A percentile compares a stretch with the other conserved stretches of the same genome.
Conservation (phyloP, 1,284 basidiomycete genomes). For the Mixia osmundae region DNA sequence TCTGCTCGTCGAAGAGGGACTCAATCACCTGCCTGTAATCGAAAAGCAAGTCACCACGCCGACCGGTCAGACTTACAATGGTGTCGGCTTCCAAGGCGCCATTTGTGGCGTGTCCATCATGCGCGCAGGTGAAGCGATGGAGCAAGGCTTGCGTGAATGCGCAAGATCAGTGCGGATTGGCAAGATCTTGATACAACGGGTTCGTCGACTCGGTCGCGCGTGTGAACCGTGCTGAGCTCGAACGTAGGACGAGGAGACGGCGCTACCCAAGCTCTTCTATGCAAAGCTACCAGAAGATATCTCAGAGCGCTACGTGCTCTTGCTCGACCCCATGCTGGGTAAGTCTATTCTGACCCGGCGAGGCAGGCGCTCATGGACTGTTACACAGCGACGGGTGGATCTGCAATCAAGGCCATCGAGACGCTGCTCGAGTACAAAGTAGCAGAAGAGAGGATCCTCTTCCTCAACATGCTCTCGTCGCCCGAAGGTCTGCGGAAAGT, state of each 20-base stretch:
- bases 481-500: conserved; percentile 77
- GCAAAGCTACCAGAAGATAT: conserved; percentile 51
- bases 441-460: conserved; percentile 63
- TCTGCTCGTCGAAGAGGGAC: conserved; percentile 39
- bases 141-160: conserved; percentile 7
- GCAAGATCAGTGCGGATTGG: conserved; percentile 43
- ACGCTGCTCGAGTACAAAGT: conserved; percentile 78
- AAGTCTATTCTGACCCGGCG: conserved; percentile 8
- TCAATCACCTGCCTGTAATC: conserved; percentile 84
- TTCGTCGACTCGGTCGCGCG: conserved; percentile 21
- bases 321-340: conserved; percentile 96
- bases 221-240: neutral
- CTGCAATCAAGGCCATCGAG: conserved; percentile 91
- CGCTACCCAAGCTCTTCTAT: conserved; percentile 50
- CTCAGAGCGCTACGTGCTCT: conserved; percentile 64
- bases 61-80: conserved; percentile 56
- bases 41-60: conserved; percentile 31
- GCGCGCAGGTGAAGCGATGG: conserved; percentile 28
- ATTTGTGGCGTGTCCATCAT: conserved; percentile 80
- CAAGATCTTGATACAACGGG: conserved; percentile 83
- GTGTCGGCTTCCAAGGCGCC: conserved; percentile 76
- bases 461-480: conserved; percentile 81
- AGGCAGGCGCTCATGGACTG: neutral
- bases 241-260: conserved; percentile 75
- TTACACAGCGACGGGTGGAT: conserved; percentile 67